A percentile compares a stretch with the other conserved stretches of the same genome.
These are phyloP conservation scores for Epichloe hybrida DNA, from an alignment of 2,329 filamentous ascomycete genomes.

Conservation along the genomic window DNA sequence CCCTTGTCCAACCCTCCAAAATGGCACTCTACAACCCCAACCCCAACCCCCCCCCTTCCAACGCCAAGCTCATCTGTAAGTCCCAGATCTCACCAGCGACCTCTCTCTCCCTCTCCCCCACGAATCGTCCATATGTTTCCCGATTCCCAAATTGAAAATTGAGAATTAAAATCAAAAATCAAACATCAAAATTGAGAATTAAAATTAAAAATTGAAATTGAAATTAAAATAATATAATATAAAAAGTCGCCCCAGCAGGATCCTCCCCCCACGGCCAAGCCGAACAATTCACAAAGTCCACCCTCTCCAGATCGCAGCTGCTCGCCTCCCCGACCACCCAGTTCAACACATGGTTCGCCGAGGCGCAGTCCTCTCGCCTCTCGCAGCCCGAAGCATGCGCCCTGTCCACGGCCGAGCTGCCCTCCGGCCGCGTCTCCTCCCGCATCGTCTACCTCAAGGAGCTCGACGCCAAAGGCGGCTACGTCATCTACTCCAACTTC, in stretches of 20 bases:
- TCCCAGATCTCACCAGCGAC: background rate
- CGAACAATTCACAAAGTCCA: constrained; percentile 56
- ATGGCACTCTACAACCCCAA: constrained; percentile 31
- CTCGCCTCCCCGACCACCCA: constrained; percentile 57
- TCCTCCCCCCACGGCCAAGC: constrained; percentile 48
- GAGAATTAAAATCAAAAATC: no score
- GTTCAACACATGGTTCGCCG: constrained; percentile 81
- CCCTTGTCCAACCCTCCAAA: constrained; percentile 14
- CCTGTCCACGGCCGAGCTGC: constrained; percentile 71
- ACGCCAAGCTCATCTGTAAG: constrained; percentile 35
- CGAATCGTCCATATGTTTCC: background rate
- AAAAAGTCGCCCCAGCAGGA: constrained; percentile 47
- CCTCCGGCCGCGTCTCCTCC: constrained; percentile 69
- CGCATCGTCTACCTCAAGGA: constrained; percentile 94
- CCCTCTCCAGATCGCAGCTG: constrained; percentile 49
- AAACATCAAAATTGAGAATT: no score
- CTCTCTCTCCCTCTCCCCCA: no score
- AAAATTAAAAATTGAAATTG: no score
- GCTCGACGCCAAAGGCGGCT: constrained; percentile 60
- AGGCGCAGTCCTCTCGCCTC: constrained; percentile 47
- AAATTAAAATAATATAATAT: no score
- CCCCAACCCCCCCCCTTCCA: background rate
- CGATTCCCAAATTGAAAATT: background rate
- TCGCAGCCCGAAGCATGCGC: constrained; percentile 80
- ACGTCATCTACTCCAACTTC: constrained; percentile 90